Base-by-base conservation (phyloP, 1,139 yeast genomes). In the Kurtzmaniella natalensis region DNA sequence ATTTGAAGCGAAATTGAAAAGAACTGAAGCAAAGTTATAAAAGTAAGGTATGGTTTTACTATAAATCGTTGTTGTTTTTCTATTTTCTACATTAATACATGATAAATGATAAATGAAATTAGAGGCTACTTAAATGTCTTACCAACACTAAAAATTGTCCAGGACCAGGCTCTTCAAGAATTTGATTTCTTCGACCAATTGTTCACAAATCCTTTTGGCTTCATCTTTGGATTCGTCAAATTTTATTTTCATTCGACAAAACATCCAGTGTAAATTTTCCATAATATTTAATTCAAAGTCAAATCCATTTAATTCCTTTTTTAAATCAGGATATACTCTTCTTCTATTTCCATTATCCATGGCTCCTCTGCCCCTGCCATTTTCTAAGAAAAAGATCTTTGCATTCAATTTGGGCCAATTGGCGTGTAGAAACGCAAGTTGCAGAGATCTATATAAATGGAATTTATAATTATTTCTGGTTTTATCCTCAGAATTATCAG, bases 351-450 rank as follows among this genome's bases (percentile, higher is more conserved):
- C 42, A 13, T 39, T 47, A 13, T 36, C 43, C 30, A 43, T 44
- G 7, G 60, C 57, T 4, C 65, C 66, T 36, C 65, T 47, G 20
- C 61, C 61, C 27, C 37, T 35, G 4, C 52, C 41, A 39, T 57
- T 59, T 5, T 33, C 25, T 15, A 56, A 31, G 39, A 59, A 59
- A 48, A 62, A 42, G 31, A 54, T 56, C 14, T 40, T 41, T 3
- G 61, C 28, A 25, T 50, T 46, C 31, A 37, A 55, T 36, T 61
- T 61, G 20, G 67, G 68, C 69, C 69, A 62, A 40, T 61, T 62
- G 32, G 68, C 68, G 45, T 61, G 69, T 31, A 62, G 43, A 39
- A 62, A 61, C 47, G 58, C 48, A 31, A 61, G 46, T 15, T 49
- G 48, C 5, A 60, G 55, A 7, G 60, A 48, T 40, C 48, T 50